Percentiles rank a stretch among this genome's conserved stretches.
Conservation (phyloP, 176 grass and related monocot species). For the Oryza australiensis region DNA sequence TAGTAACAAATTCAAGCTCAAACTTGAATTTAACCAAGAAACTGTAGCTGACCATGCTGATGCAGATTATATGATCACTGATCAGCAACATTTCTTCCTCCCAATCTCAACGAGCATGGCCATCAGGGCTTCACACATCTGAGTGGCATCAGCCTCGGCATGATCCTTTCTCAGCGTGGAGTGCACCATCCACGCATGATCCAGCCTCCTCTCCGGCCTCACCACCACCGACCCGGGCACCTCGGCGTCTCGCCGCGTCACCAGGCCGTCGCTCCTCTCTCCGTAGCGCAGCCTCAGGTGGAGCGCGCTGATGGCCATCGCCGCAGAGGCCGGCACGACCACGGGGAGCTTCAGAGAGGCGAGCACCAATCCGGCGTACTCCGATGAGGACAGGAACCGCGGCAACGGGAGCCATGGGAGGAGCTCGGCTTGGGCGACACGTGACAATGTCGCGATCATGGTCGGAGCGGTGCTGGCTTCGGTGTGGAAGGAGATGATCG, state of each 20-base stretch:
- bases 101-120: constrained; percentile 81
- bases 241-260: constrained; percentile 69
- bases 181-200: constrained; percentile 89
- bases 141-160: constrained; percentile 61
- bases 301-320: constrained; percentile 62
- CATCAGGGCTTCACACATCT: constrained; percentile 80
- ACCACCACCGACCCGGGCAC: constrained; percentile 84
- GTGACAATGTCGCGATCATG: constrained; percentile 62
- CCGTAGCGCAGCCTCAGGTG: constrained; percentile 74
- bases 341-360: constrained; percentile 60
- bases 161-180: constrained; percentile 48
- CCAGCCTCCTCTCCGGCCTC: constrained; percentile 67
- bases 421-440: constrained; percentile 71
- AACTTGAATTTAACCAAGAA: background rate
- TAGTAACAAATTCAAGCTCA: background rate
- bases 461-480: constrained; percentile 69
- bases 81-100: constrained; percentile 22
- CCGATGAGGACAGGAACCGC: constrained; percentile 36
- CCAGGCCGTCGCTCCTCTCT: constrained; percentile 73
- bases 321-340: constrained; percentile 66
- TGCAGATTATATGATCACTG: background rate
- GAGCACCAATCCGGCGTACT: constrained; percentile 33
- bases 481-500: constrained; percentile 87
- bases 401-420: constrained; percentile 68
- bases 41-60: background rate